Percentiles rank a stretch among this genome's conserved stretches.
These are phyloP conservation scores for Candida krabiensis DNA, from an alignment of 805 yeast species.

Conservation along the genomic window DNA sequence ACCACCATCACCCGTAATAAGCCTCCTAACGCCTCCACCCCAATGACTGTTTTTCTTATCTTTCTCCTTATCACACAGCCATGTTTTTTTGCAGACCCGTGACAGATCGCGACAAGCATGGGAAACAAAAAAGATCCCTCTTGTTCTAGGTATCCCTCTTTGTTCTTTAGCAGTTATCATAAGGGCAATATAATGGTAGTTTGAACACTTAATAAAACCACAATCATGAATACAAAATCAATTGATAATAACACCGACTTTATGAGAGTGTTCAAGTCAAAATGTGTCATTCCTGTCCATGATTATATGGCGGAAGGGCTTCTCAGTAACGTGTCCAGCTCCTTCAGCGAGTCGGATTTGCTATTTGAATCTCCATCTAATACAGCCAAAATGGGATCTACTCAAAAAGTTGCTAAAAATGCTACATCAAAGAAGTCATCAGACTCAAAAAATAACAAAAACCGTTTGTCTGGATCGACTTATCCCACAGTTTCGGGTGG, in stretches of 20 bases:
- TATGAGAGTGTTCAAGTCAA: constrained; percentile 17
- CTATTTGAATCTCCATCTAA: constrained; percentile 19
- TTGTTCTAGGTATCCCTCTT: no score
- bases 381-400: constrained; percentile 11
- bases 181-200: no score
- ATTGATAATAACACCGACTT: no score
- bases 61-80: no score
- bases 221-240: no score
- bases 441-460: neutral
- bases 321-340: constrained; percentile 13
- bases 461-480: neutral
- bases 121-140: constrained; percentile 1
- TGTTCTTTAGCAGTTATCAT: no score
- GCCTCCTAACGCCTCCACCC: no score
- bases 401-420: constrained; percentile 2
- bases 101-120: no score
- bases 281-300: constrained; percentile 15
- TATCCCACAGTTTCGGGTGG: neutral
- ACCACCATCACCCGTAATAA: no score
- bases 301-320: constrained; percentile 11
- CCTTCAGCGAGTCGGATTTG: constrained; percentile 19
- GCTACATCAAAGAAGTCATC: neutral
- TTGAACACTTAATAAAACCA: no score
- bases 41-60: no score
- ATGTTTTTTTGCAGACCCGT: no score